phyloP scores from a whole-genome alignment of 2,329 filamentous ascomycete genomes.

The Aaosphaeria arxii region DNA sequence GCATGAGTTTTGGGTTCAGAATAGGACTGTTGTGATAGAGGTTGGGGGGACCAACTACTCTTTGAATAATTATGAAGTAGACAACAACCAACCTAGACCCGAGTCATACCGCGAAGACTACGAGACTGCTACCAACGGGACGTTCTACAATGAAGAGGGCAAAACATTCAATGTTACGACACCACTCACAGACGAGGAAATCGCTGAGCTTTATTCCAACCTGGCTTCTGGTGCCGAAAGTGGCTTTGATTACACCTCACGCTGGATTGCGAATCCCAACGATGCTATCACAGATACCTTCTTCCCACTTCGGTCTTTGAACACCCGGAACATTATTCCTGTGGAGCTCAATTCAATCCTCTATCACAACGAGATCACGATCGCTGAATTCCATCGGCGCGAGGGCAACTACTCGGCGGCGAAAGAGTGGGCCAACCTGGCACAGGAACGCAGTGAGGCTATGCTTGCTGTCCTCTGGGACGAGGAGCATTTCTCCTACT shows the following conservation, averaged over 20 bases:
- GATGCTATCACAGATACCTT: constrained; percentile 60
- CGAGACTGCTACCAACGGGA: constrained; percentile 61
- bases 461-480: constrained; percentile 67
- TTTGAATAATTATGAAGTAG: constrained; percentile 60
- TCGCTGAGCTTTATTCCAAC: constrained; percentile 57
- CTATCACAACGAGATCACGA: constrained; percentile 62
- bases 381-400: constrained; percentile 53
- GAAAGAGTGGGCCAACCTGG: constrained; percentile 49
- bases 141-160: constrained; percentile 59
- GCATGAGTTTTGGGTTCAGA: constrained; percentile 61
- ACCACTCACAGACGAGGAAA: constrained; percentile 52
- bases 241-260: constrained; percentile 62
- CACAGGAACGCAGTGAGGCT: constrained; percentile 55
- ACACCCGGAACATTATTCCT: constrained; percentile 57
- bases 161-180: constrained; percentile 55
- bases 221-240: constrained; percentile 65
- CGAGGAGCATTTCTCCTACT: constrained; percentile 60
- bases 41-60: constrained; percentile 49
- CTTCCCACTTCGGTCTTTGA: constrained; percentile 64
- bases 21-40: constrained; percentile 57
- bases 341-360: constrained; percentile 68
- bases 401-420: constrained; percentile 53
- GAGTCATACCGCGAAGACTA: constrained; percentile 68
- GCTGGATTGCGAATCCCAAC: constrained; percentile 57
- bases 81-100: constrained; percentile 64